Conservation (phyloP, 352 stramenopile species). For the Phytophthora foliorum region DNA sequence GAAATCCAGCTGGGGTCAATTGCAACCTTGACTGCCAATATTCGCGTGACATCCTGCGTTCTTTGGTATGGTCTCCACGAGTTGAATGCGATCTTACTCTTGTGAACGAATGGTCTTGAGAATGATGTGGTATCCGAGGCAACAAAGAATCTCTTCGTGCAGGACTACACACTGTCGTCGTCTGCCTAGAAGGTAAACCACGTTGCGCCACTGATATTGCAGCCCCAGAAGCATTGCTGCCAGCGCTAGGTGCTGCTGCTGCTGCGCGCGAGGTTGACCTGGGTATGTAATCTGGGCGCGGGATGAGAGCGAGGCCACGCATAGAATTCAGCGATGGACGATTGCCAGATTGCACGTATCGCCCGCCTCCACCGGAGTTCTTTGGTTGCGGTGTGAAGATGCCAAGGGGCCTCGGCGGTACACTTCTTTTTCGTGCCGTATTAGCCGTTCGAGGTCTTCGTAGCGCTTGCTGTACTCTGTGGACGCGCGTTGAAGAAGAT, state of each 20-base stretch:
- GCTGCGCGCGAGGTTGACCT: not conserved
- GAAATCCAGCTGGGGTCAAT: not conserved
- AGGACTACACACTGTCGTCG: not conserved
- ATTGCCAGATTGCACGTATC: constrained; percentile 59
- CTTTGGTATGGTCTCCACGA: not conserved
- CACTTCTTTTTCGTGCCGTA: constrained; percentile 13
- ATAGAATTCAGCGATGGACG: constrained; percentile 22
- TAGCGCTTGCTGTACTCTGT: constrained; percentile 5
- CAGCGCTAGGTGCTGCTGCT: not conserved
- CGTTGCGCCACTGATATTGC: not conserved
- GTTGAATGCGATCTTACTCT: not conserved
- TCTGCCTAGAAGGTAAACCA: not conserved
- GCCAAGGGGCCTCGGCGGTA: constrained; percentile 43
- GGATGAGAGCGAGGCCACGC: constrained; percentile 1
- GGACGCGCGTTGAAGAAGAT: constrained; percentile 2
- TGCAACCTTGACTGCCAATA: not conserved
- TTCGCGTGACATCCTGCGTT: not conserved
- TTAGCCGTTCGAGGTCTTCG: constrained; percentile 8
- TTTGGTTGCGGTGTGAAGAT: constrained; percentile 15
- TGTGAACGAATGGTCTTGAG: not conserved
- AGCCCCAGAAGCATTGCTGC: not conserved
- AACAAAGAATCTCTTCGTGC: not conserved
- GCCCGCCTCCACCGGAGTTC: constrained; percentile 38
- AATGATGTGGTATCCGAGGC: not conserved
- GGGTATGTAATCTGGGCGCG: constrained; percentile 15